Percentiles rank a stretch among this genome's conserved stretches.
These are phyloP conservation scores for Suhomyces wounanorum DNA, from an alignment of 1,139 yeast species.

Conservation along the genomic window DNA sequence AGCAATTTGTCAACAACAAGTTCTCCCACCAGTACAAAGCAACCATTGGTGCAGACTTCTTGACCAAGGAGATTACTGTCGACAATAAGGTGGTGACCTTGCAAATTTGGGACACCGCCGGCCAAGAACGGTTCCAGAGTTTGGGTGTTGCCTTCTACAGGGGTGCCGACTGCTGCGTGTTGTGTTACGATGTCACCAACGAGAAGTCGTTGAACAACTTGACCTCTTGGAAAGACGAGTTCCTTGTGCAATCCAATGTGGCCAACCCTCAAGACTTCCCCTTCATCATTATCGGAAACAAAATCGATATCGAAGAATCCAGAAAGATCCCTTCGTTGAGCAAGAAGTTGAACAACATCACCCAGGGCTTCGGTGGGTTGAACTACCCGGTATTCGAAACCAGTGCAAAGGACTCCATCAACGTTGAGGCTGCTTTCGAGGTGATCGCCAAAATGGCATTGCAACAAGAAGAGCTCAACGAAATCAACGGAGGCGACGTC, in stretches of 20 bases:
- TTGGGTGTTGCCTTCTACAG: constrained; percentile 96
- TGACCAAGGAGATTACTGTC: constrained; percentile 83
- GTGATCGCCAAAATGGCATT: constrained; percentile 94
- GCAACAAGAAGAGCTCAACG: constrained; percentile 86
- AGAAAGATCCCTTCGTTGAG: constrained; percentile 76
- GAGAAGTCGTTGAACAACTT: constrained; percentile 83
- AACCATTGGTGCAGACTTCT: constrained; percentile 95
- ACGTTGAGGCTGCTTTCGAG: constrained; percentile 91
- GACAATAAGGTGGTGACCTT: constrained; percentile 81
- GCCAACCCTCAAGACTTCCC: constrained; percentile 94
- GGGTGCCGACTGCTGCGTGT: constrained; percentile 97
- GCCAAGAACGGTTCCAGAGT: constrained; percentile 96
- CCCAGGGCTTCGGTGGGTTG: constrained; percentile 69
- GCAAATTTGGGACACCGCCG: constrained; percentile 99
- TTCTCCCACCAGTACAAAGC: constrained; percentile 96
- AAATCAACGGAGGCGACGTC: constrained; percentile 77
- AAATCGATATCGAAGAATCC: constrained; percentile 90
- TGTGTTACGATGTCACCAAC: constrained; percentile 51
- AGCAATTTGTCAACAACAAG: constrained; percentile 93
- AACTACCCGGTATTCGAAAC: constrained; percentile 78
- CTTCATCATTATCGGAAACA: constrained; percentile 91
- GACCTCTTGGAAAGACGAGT: constrained; percentile 94
- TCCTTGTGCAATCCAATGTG: constrained; percentile 88
- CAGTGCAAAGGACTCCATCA: constrained; percentile 30
- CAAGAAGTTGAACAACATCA: constrained; percentile 84